Evolutionary conservation across 805 yeast genomes (phyloP), one percentile per base, ranked within the genome.

Genomic region (Cyberlindnera mississippiensis): DNA sequence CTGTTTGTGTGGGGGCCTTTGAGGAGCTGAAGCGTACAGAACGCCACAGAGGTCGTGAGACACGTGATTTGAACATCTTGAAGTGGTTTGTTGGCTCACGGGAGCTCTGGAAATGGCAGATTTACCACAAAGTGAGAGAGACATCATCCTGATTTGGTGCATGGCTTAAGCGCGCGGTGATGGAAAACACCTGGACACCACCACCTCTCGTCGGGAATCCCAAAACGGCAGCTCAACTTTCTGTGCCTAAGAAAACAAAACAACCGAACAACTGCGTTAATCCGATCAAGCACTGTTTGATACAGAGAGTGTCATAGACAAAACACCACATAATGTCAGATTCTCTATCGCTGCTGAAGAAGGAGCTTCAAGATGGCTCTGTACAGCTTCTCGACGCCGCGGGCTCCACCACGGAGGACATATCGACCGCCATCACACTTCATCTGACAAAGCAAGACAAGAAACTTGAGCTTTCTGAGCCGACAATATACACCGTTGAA

Each of bases 401-500:
- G 19, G 60, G 57, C 4, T 49, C 49, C 4, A 37, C 42, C 16
- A 63, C 64, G 0, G 61, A 61, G 4, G 73, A 71, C 49, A 64
- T 74, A 16, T 52, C 55, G 3, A 42, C 38, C 12, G 75, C 78
- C 2, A 49, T 51, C 3, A 42, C 40, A 14, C 44, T 71, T 13
- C 38, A 44, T 6, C 33, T 46, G n/a, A 53, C 69, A 37, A 56
- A 54, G 12, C 50, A 35, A 13, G 57, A 48, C 14, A 44, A 44
- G 20, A 12, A 34, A 2, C 51, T 67, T 11, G 57, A 67, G 28
- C 61, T 84, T 40, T 68, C 73, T 49, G 60, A 66, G 11, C 47
- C 49, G n/a, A 81, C 90, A 10, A 71, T 73, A 38, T 82, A 82
- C 55, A 65, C 69, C 37, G 71, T 75, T 34, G 80, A 78, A 39